Conservation (phyloP, 2,329 filamentous ascomycete genomes). For the Hawksworthiomyces lignivorus region DNA sequence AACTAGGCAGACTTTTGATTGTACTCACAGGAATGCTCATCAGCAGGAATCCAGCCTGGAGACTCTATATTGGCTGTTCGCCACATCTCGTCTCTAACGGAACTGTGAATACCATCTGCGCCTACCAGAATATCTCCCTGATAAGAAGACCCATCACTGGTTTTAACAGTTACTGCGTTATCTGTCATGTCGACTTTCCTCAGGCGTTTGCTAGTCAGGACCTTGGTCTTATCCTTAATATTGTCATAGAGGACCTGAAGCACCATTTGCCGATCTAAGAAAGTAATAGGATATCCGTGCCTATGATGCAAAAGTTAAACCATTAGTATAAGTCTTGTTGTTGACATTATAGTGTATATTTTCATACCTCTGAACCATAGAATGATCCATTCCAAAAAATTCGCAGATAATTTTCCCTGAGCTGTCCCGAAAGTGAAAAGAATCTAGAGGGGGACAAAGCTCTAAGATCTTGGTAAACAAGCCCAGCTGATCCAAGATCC, state of each 20-base stretch:
- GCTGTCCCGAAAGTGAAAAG: slow-evolving; percentile 7
- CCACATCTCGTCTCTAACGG: slow-evolving; percentile 11
- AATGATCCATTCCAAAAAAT: slow-evolving; percentile 16
- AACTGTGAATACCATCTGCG: slow-evolving; percentile 33
- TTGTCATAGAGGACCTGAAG: slow-evolving; percentile 27
- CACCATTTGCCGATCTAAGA: slow-evolving; percentile 29
- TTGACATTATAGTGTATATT: too few species aligned
- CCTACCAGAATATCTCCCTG: slow-evolving; percentile 28
- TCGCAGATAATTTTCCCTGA: slow-evolving; percentile 14
- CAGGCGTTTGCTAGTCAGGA: slow-evolving; percentile 23
- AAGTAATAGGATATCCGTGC: slow-evolving; percentile 25
- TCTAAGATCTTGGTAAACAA: slow-evolving; percentile 21
- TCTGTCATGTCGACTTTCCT: slow-evolving; percentile 18
- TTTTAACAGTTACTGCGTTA: slow-evolving; percentile 23
- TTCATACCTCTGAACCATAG: slow-evolving; percentile 3
- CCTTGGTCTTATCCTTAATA: slow-evolving; percentile 24
- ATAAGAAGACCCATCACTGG: slow-evolving; percentile 22
- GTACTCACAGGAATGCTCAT: too few species aligned
- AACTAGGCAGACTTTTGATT: too few species aligned
- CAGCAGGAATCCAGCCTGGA: slow-evolving; percentile 10
- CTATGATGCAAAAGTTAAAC: too few species aligned
- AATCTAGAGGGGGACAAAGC: slow-evolving; percentile 10
- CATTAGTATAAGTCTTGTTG: too few species aligned
- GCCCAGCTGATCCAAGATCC: slow-evolving; percentile 44
- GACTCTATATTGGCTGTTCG: slow-evolving; percentile 4